Evolutionary conservation across 345 rosid species (phyloP).

Genomic region (Lepidium sativum): DNA sequence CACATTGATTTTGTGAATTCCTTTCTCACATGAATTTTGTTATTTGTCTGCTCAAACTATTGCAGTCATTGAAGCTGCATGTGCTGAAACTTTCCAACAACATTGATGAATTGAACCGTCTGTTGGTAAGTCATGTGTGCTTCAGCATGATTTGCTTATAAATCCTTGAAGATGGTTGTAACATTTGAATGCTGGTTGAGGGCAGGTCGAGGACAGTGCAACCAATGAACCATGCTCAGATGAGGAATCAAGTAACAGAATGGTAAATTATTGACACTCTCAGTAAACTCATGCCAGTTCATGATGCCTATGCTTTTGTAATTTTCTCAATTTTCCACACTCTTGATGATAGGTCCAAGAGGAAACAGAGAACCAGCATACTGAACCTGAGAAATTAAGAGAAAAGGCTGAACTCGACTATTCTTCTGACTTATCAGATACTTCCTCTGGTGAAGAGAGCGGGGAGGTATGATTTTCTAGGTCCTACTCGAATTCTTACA

Average conservation of each 20-base stretch:
- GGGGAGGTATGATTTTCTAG: slow-evolving; percentile 30
- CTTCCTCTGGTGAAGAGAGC: slow-evolving; percentile 24
- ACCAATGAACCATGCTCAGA: slow-evolving; percentile 26
- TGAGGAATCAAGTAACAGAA: slow-evolving; percentile 33
- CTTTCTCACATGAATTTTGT: background rate
- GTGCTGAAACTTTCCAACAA: slow-evolving; percentile 65
- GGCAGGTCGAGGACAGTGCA: slow-evolving; percentile 47
- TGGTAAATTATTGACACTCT: slow-evolving; percentile 11
- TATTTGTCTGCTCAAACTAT: background rate
- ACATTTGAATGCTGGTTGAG: slow-evolving; percentile 17
- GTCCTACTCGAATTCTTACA: slow-evolving; percentile 6
- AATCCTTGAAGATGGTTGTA: slow-evolving; percentile 3
- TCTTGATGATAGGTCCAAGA: slow-evolving; percentile 32
- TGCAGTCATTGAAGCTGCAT: slow-evolving; percentile 91
- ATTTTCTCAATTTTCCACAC: slow-evolving; percentile 9
- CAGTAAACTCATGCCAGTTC: background rate
- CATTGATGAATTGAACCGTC: slow-evolving; percentile 49
- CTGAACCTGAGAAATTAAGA: slow-evolving; percentile 20
- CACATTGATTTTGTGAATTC: background rate
- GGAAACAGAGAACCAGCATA: slow-evolving; percentile 22
- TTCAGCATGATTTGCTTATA: background rate
- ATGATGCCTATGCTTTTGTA: slow-evolving; percentile 13
- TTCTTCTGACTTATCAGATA: slow-evolving; percentile 21
- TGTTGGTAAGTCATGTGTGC: slow-evolving; percentile 48
- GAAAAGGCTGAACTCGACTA: slow-evolving; percentile 19